Conservation (phyloP, 805 yeast species). For the Myxozyma sirexii region DNA sequence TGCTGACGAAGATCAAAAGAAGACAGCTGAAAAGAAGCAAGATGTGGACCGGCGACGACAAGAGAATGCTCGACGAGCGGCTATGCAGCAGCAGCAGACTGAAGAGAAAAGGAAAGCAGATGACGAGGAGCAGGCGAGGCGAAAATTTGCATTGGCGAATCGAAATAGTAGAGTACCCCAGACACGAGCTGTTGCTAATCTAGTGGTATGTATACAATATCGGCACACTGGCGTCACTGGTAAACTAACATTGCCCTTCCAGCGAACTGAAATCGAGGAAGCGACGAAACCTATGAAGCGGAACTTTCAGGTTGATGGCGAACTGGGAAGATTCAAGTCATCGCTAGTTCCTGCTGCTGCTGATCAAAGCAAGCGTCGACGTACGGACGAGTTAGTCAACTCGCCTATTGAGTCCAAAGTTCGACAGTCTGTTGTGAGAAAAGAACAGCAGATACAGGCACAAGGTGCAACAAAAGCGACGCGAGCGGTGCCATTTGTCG, state of each 20-base stretch:
- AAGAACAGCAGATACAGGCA: not conserved
- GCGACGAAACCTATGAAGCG: slow-evolving; percentile 21
- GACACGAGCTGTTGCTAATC: slow-evolving; percentile 15
- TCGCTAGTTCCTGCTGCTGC: slow-evolving; percentile 4
- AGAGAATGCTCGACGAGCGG: slow-evolving; percentile 29
- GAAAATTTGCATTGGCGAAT: slow-evolving; percentile 16
- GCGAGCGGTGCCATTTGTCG: slow-evolving; percentile 38
- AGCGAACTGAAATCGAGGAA: slow-evolving; percentile 13
- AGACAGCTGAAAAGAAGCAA: slow-evolving; percentile 23
- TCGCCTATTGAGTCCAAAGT: slow-evolving; percentile 22
- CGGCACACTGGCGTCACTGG: too few relatives aligned
- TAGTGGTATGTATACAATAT: slow-evolving; percentile 1
- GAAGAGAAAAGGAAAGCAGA: slow-evolving; percentile 15
- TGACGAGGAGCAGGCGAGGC: slow-evolving; percentile 18
- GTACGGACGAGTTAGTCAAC: slow-evolving; percentile 25
- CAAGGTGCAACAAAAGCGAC: not conserved
- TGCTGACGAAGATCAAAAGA: slow-evolving; percentile 14
- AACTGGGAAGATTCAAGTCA: slow-evolving; percentile 1
- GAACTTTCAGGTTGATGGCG: slow-evolving; percentile 17
- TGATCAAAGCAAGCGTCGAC: slow-evolving; percentile 30
- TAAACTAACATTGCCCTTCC: not conserved
- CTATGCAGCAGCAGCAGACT: slow-evolving; percentile 12
- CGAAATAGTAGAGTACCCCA: slow-evolving; percentile 23
- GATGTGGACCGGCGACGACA: slow-evolving; percentile 32
- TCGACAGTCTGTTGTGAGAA: slow-evolving; percentile 15